Evolutionary conservation across 2,329 filamentous ascomycete genomes (phyloP).

Genomic region (Ilyonectria robusta): DNA sequence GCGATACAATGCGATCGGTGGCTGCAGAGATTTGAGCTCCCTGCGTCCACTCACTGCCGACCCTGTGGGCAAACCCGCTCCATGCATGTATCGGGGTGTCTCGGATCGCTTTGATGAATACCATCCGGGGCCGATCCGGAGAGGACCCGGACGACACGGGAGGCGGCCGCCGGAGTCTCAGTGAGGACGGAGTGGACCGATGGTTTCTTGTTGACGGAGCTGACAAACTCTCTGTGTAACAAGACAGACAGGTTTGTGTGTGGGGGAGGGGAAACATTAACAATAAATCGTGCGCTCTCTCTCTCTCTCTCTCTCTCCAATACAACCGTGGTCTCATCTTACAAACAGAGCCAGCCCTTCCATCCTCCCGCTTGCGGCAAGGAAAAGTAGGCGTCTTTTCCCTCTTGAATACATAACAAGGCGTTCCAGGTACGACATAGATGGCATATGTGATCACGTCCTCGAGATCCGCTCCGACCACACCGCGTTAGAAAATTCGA

Average conservation of each 20-base stretch:
- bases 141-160: not conserved
- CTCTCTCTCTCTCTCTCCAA: slow-evolving; percentile 11
- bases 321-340: slow-evolving; percentile 41
- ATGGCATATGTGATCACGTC: slow-evolving; percentile 32
- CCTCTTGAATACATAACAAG: slow-evolving; percentile 44
- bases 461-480: slow-evolving; percentile 45
- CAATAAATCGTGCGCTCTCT: slow-evolving; percentile 23
- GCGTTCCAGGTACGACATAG: slow-evolving; percentile 41
- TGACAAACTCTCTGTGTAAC: not conserved
- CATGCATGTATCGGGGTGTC: slow-evolving; percentile 41
- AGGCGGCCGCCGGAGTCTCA: not conserved
- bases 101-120: slow-evolving; percentile 21
- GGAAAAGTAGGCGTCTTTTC: slow-evolving; percentile 28
- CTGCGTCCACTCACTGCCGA: not conserved
- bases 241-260: not conserved
- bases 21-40: slow-evolving; percentile 42
- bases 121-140: slow-evolving; percentile 1
- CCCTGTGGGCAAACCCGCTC: slow-evolving; percentile 18
- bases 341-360: slow-evolving; percentile 39
- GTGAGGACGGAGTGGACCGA: not conserved
- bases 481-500: slow-evolving; percentile 46
- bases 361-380: slow-evolving; percentile 38
- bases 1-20: slow-evolving; percentile 12
- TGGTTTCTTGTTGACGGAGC: no score
- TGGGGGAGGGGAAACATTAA: slow-evolving; percentile 21